Percentiles rank a stretch among this genome's conserved stretches.
These are phyloP conservation scores for Rubia balearica DNA, from an alignment of 305 asterid genomes.

Conservation along the genomic window DNA sequence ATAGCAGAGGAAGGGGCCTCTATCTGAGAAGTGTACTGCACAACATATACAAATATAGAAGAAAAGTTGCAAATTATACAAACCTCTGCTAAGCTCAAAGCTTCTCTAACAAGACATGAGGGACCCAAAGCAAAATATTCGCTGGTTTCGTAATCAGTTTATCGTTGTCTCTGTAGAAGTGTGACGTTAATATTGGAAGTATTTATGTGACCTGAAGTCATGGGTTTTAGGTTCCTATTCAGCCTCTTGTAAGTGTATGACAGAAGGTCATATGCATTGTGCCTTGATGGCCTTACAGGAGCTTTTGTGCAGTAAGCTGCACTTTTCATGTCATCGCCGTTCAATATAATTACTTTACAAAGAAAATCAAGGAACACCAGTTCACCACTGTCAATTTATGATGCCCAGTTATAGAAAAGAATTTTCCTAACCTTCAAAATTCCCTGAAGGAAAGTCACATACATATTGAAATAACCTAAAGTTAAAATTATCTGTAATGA, in stretches of 20 bases:
- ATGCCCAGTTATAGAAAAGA: not conserved
- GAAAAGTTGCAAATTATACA: not conserved
- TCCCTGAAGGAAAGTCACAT: not conserved
- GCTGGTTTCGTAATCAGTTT: no score
- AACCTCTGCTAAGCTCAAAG: not conserved
- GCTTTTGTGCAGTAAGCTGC: not conserved
- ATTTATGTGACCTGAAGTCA: not conserved
- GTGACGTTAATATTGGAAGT: not conserved
- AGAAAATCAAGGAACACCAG: not conserved
- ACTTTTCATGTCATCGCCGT: not conserved
- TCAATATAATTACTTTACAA: not conserved
- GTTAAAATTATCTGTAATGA: not conserved
- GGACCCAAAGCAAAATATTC: not conserved
- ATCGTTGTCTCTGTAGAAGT: not conserved
- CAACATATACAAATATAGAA: not conserved
- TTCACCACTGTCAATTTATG: not conserved
- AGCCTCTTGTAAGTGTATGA: not conserved
- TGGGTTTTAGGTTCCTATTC: not conserved
- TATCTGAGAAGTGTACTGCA: not conserved
- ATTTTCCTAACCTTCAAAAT: not conserved
- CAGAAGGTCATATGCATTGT: not conserved
- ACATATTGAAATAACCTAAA: not conserved
- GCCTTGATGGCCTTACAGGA: not conserved
- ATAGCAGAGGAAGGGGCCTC: not conserved
- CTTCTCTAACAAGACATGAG: not conserved